Conservation (phyloP, 2,329 filamentous ascomycete species). For the Fusarium bulbicola region DNA sequence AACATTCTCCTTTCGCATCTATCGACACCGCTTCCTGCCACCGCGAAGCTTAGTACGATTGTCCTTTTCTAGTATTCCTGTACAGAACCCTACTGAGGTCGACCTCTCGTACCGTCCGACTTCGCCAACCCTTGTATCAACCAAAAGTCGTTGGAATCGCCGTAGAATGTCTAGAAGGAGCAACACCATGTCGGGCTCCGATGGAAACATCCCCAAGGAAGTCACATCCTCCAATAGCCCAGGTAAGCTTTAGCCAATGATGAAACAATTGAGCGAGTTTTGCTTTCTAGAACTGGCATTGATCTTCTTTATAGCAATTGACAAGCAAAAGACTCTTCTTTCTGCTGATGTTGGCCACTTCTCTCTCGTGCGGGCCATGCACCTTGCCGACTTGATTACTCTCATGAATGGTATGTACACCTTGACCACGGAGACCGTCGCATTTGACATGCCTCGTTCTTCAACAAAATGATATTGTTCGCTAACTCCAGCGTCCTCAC, state of each 20-base stretch:
- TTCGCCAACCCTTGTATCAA: neutral
- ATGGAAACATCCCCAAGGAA: conserved; percentile 45
- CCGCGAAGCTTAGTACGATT: conserved; percentile 2
- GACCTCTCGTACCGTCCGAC: neutral
- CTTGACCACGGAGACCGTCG: neutral
- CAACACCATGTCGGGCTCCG: conserved; percentile 48
- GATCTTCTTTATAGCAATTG: conserved; percentile 58
- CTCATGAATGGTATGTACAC: conserved; percentile 73
- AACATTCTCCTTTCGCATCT: neutral
- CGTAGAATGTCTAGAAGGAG: conserved; percentile 71
- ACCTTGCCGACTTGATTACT: conserved; percentile 86
- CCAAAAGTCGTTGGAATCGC: neutral
- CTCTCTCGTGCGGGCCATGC: conserved; percentile 72
- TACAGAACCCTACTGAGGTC: neutral
- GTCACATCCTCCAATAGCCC: conserved; percentile 43
- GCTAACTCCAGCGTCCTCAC: conserved; percentile 10
- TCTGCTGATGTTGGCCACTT: conserved; percentile 78
- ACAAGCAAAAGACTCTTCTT: conserved; percentile 81
- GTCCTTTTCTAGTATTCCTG: neutral
- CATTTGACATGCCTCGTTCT: neutral
- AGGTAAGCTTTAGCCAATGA: conserved; percentile 43
- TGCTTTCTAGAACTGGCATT: conserved; percentile 1
- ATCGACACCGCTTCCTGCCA: conserved; percentile 17
- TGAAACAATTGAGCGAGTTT: neutral
- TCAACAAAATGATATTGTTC: neutral